Evolutionary conservation across 73 alveolate species (phyloP), one percentile per base, ranked within the genome.

Genomic region (Symbiodinium pilosum): DNA sequence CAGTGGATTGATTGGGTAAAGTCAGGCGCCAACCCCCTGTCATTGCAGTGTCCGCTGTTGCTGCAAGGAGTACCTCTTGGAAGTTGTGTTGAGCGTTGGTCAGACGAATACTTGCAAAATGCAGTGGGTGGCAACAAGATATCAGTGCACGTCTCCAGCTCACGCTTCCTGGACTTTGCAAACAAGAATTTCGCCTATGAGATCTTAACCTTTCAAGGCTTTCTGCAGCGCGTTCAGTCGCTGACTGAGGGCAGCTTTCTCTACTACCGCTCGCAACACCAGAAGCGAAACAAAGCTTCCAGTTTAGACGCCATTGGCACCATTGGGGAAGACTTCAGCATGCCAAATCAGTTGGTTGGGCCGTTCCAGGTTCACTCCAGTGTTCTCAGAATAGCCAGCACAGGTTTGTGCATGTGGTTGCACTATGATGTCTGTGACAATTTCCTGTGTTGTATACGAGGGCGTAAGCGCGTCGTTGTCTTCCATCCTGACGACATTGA

Each of bases 331-430:
- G 94, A 64, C 86, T 87, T 87, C 69, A 26, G 12, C 21, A 83
- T 87, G 26, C 94, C 94, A 1, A 26, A 36, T 12, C 84, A 4
- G 28, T n/a, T 87, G 51, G 56, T 87, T 39, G 28, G 2, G 39
- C 94, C 83, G 4, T 87, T 36, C 84, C 39, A 56, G 43, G 56
- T 54, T 28, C 94, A 87, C 75, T 87, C 94, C 28, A 87, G 64
- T 6, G 94, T 87, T 11, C 59, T 87, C 43, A 54, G 94, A 32
- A 38, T 87, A 34, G 94, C 94, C 84, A 87, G 94, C 59, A 87
- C 84, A 2, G 94, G 94, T 43, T 54, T 87, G 56, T 87, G 84
- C 84, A 87, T 87, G 94, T 87, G 94, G 94, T 30, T 87, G 94
- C 94, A 87, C 56, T 87, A 87, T 16, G 94, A 87, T 36, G 94